These are phyloP conservation scores for Naganishia liquefaciens DNA, from an alignment of 1,284 basidiomycete species.

Conservation along the genomic window DNA sequence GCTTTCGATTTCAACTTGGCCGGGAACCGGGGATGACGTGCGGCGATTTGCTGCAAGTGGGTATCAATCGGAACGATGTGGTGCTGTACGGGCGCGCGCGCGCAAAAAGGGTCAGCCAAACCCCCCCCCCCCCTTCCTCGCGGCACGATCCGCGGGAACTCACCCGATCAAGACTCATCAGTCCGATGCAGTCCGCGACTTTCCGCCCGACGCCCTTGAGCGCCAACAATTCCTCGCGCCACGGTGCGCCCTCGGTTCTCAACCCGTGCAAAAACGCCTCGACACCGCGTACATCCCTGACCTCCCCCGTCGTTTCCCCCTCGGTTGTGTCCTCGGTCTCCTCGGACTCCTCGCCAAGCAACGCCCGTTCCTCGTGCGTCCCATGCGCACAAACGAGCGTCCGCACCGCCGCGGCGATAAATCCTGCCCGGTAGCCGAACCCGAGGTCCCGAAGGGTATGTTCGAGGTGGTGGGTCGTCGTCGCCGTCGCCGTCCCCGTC, in stretches of 20 bases:
- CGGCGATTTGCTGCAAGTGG: constrained; percentile 82
- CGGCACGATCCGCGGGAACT: constrained; percentile 24
- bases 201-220: constrained; percentile 93
- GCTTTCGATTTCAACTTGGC: constrained; percentile 53
- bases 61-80: constrained; percentile 90
- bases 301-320: constrained; percentile 2
- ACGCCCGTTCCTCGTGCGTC: constrained; percentile 36
- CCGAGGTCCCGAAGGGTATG: constrained; percentile 73
- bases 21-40: constrained; percentile 75
- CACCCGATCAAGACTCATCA: constrained; percentile 94
- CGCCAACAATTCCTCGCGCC: constrained; percentile 69
- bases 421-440: constrained; percentile 94
- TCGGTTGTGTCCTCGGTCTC: neutral
- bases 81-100: constrained; percentile 56
- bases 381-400: constrained; percentile 65
- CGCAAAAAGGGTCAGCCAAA: neutral
- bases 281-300: constrained; percentile 37
- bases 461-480: constrained; percentile 60
- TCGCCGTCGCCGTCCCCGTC: too few relatives aligned
- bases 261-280: constrained; percentile 34
- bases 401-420: constrained; percentile 77
- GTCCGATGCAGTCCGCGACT: constrained; percentile 88
- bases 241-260: constrained; percentile 5
- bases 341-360: neutral
- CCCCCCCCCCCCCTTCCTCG: too few relatives aligned